Evolutionary conservation across 495 filamentous ascomycete genomes (phyloP), one percentile per base, ranked within the genome.

Genomic region (Penicillium bovifimosum): DNA sequence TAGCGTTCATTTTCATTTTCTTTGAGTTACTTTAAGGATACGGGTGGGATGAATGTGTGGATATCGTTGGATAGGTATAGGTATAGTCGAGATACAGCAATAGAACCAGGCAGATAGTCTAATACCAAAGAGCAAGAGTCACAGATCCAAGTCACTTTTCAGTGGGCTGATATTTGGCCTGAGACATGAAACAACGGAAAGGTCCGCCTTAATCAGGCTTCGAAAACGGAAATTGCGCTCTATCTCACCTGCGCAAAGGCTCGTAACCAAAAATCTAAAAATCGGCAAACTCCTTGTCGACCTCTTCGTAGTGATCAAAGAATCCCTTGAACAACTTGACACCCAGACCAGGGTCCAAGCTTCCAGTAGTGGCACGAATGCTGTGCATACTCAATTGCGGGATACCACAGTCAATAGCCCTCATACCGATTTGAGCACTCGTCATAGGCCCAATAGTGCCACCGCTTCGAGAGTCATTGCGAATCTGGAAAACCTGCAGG

Each of bases 371-470:
- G 6, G 93, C 93, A 18, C 93, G 83, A 53, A 98, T 91, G 54
- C 79, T 85, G 66, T 98, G 93, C 93, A 98, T 98, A 59, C 85
- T 90, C 52, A 96, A 73, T 69, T 98, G 93, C 18, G 90, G 85
- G 51, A 96, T 86, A 20, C 93, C 93, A 1, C 89, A 90, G 66
- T 98, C 93, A 52, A 93, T 84, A 1, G 90, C 85, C 40, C 90
- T 75, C 65, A 95, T 82, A 26, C 93, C 93, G 70, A 91, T 91
- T 9, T 76, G 81, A 11, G 80, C 75, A 54, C 83, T 88, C 36
- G 95, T 76, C 86, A 95, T 92, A 1, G 93, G 93, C 0, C 93
- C 93, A n/a, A 96, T 91, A 1, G 93, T 98, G 3, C 93, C 93
- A 28, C 93, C 93, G 57, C 80, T 86, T 29, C 93, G 76, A 7